A percentile compares a stretch with the other conserved stretches of the same genome.
These are phyloP conservation scores for Penicillium macrosclerotiorum DNA, from an alignment of 495 filamentous ascomycete genomes.

Conservation along the genomic window DNA sequence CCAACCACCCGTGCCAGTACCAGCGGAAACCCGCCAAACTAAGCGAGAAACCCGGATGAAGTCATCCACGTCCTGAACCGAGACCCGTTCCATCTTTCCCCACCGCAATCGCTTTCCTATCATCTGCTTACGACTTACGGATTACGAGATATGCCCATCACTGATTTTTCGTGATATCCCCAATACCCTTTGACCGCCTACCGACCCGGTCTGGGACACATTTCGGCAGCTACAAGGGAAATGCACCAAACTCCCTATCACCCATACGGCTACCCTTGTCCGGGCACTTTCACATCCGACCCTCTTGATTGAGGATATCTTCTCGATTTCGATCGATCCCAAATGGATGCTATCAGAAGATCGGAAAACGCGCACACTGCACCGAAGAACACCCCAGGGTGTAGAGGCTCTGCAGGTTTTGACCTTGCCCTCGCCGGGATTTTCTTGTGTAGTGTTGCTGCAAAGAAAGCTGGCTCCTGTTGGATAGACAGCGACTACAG, in stretches of 20 bases:
- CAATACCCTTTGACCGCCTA: conserved; percentile 1
- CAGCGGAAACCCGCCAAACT: conserved; percentile 7
- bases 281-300: background rate
- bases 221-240: background rate
- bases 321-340: too few relatives aligned
- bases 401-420: too few relatives aligned
- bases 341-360: too few relatives aligned
- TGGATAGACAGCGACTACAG: too few relatives aligned
- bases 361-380: too few relatives aligned
- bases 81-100: background rate
- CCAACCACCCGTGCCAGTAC: conserved; percentile 16
- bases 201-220: background rate
- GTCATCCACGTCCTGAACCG: background rate
- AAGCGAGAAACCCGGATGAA: conserved; percentile 17
- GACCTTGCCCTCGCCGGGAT: too few relatives aligned
- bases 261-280: too few relatives aligned
- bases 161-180: conserved; percentile 11
- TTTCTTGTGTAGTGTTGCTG: too few relatives aligned
- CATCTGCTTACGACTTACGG: conserved; percentile 18
- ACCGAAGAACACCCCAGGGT: too few relatives aligned
- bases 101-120: background rate
- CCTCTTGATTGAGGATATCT: too few relatives aligned
- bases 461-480: too few relatives aligned
- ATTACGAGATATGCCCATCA: conserved; percentile 18
- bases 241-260: background rate